A percentile compares a stretch with the other conserved stretches of the same genome.
Evolutionary conservation across 352 stramenopile genomes (phyloP).

Genomic region (Phytophthora sojae): DNA sequence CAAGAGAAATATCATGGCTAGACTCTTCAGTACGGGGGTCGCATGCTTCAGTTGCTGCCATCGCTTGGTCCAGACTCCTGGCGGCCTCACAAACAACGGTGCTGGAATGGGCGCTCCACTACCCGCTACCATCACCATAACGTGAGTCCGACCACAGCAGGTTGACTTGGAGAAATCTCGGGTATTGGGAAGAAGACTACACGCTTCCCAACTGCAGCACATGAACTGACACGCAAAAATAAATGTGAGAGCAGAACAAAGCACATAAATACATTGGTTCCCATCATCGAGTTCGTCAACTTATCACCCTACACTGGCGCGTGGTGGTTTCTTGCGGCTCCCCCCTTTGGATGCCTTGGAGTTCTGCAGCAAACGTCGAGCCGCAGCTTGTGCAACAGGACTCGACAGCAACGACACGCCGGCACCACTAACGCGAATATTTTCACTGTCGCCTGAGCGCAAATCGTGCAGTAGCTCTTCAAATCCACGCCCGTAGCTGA

Average conservation of each 20-base stretch:
- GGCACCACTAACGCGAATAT: constrained; percentile 23
- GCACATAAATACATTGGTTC: constrained; percentile 1
- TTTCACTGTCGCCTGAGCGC: constrained; percentile 28
- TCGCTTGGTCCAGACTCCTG: background rate
- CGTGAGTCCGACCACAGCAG: background rate
- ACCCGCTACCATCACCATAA: background rate
- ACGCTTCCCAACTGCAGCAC: too few relatives aligned
- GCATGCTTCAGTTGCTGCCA: background rate
- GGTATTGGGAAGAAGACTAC: background rate
- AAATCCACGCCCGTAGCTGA: constrained; percentile 75
- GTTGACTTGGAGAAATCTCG: background rate
- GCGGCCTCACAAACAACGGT: background rate
- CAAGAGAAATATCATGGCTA: background rate
- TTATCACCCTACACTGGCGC: constrained; percentile 39
- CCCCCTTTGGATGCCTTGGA: constrained; percentile 20
- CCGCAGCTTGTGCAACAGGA: constrained; percentile 46
- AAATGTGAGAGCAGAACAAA: background rate
- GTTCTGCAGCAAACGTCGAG: constrained; percentile 46
- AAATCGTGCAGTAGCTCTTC: constrained; percentile 62
- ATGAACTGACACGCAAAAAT: background rate
- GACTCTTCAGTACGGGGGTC: background rate
- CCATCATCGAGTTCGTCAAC: background rate
- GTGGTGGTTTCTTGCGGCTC: constrained; percentile 22
- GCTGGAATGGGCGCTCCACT: background rate
- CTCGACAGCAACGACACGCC: constrained; percentile 37